Percentiles rank a stretch among this genome's conserved stretches.
Evolutionary conservation across 257 asterid genomes (phyloP).

Genomic region (Schizonepeta tenuifolia): DNA sequence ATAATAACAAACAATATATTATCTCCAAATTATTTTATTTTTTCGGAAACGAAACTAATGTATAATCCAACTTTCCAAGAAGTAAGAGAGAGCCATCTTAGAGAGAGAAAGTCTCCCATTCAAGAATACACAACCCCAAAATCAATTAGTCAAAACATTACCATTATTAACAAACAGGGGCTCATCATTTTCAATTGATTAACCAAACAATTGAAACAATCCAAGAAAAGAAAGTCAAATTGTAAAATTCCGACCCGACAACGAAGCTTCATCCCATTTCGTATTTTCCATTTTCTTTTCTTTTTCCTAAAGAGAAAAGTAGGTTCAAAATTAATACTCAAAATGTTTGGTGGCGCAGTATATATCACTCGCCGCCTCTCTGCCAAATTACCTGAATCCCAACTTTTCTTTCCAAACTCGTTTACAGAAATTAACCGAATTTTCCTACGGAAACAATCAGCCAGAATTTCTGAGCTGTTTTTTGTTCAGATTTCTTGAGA

Average conservation of each 20-base stretch:
- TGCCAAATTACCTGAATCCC: not conserved
- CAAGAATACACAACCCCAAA: not conserved
- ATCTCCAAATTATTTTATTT: too few relatives aligned
- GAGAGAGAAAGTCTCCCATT: not conserved
- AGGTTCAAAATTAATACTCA: not conserved
- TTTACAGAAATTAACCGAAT: conserved; percentile 22
- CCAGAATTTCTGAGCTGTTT: conserved; percentile 4
- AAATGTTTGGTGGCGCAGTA: conserved; percentile 24
- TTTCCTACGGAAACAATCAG: not conserved
- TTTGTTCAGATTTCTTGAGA: not conserved
- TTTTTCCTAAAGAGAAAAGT: conserved; percentile 23
- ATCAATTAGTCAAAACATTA: not conserved
- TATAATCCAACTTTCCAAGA: too few relatives aligned
- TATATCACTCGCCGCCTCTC: conserved; percentile 31
- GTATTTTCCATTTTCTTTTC: not conserved
- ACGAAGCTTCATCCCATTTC: not conserved
- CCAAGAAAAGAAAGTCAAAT: not conserved
- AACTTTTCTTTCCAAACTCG: conserved; percentile 11
- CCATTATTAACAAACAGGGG: not conserved
- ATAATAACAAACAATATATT: too few relatives aligned
- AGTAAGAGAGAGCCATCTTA: too few relatives aligned
- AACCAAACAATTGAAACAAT: not conserved
- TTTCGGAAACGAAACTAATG: too few relatives aligned
- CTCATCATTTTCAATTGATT: not conserved
- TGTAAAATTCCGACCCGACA: not conserved